Base-by-base conservation (phyloP, 2,329 filamentous ascomycete genomes). In the Paraconiothyrium brasiliense region DNA sequence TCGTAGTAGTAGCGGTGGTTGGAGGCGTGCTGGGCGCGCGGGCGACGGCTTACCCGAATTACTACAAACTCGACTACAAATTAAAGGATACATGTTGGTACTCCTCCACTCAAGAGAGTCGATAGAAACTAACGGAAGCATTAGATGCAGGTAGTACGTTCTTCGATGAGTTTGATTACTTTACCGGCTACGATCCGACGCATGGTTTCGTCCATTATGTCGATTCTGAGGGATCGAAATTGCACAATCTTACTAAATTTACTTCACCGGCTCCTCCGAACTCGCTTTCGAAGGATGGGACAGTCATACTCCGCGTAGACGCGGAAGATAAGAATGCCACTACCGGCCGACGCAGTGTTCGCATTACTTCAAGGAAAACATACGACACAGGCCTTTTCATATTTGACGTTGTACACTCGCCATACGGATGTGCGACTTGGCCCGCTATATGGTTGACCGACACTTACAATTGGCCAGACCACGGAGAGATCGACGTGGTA, bases 221-320 rank as follows among this genome's bases (percentile, higher is more conserved):
- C 27, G 62, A 70, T 52, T 27, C 49, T 7, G 37, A 48, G 20
- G 60, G 58, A 16, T 62, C 66, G 2, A 50, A 39, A 11, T n/a
- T 55, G 5, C 61, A 64, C n/a, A 68, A 70, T 35, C 66, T 70
- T 13, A 70, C 66, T 16, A 35, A 49, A 6, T 52, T 20, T 13
- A 61, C 60, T 44, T 43, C 54, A 44, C 50, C 58, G 16, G 61
- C 46, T 20, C 16, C 16, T 1, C 9, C 59, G 16, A 41, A 58
- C 24, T 60, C 46, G 2, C 47, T 59, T n/a, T 52, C 59, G 20
- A 46, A 35, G 13, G 16, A 22, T 32, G 37, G 30, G 8, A 65
- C 66, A 5, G 63, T 64, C 58, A 74, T 68, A 56, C 52, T 84
- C 8, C 80, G 81, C 56, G 81, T 82, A 37, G 81, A 84, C 65